Percentiles rank a stretch among this genome's conserved stretches.
Conservation (phyloP, 306 rosid genomes). For the Psophocarpus tetragonolobus region DNA sequence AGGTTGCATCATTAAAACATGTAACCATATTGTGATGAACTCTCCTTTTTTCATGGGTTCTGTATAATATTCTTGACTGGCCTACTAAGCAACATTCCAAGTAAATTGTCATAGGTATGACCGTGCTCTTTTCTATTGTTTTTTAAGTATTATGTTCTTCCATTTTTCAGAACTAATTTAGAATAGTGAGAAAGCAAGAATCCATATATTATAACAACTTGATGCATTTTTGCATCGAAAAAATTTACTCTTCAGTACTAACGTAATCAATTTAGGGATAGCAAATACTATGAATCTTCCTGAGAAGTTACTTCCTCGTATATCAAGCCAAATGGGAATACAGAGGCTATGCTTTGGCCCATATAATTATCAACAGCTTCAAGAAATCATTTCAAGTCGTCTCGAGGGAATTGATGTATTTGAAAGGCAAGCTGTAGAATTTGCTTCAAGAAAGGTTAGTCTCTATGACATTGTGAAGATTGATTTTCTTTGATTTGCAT, state of each 20-base stretch:
- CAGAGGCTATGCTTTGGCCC: slow-evolving; percentile 98
- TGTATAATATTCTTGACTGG: slow-evolving; percentile 97
- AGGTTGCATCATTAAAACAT: background rate
- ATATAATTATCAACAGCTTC: slow-evolving; percentile 88
- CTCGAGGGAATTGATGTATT: slow-evolving; percentile 85
- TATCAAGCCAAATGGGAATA: slow-evolving; percentile 98
- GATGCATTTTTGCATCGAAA: slow-evolving; percentile 27
- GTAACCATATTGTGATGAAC: slow-evolving; percentile 1
- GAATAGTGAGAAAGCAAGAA: slow-evolving; percentile 10
- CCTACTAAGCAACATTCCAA: slow-evolving; percentile 93
- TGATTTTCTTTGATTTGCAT: slow-evolving; percentile 19
- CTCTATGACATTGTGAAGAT: slow-evolving; percentile 27
- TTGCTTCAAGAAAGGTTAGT: slow-evolving; percentile 85
- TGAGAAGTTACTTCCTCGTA: slow-evolving; percentile 97
- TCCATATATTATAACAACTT: slow-evolving; percentile 10
- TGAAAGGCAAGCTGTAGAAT: slow-evolving; percentile 83
- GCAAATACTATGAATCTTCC: slow-evolving; percentile 99
- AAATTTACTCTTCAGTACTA: slow-evolving; percentile 25
- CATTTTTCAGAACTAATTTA: background rate
- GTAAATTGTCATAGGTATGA: slow-evolving; percentile 79
- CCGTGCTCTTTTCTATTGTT: background rate
- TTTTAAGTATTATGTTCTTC: slow-evolving; percentile 14
- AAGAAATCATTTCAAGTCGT: slow-evolving; percentile 86
- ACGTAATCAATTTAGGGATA: slow-evolving; percentile 63
- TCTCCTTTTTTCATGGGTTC: slow-evolving; percentile 55